Base-by-base conservation (phyloP, 192 early-diverging fungal genomes). In the Oehlia diaphana region DNA sequence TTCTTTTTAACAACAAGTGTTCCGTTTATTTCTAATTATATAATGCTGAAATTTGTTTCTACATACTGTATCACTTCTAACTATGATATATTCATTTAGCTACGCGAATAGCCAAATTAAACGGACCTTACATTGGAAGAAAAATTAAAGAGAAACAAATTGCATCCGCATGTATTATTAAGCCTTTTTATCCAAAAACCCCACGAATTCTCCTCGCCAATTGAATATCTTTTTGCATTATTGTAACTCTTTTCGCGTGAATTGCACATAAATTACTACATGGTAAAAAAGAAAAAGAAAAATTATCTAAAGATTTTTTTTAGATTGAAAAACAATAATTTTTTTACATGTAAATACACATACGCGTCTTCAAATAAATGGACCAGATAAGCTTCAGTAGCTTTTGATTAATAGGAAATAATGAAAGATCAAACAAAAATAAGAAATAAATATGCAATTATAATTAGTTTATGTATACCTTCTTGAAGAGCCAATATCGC, bases 201-300 rank as follows among this genome's bases (percentile, higher is more conserved):
- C 96, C 95, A 79, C 96, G 89, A 79, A 97, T 95, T 35, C 96
- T 89, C 63, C 95, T 84, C 9, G 96, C 96, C 39, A 97, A 87
- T 80, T 96, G 94, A 63, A 97, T 96, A 81, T 97, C 96, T 68
- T 92, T 90, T 73, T 94, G 92, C 96, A 96, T 96, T 47, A 97
- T 88, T 6, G 96, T 97, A 10, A 97, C 95, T 9, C 96, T 87
- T 82, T 96, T 96, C 21, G 95, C 96, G 76, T 97, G 96, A 73
- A 97, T 93, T 0, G 96, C 96, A 73, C 94, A 96, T 31, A 97
- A 85, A 81, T 97, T 97, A 26, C 92, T 93, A 42, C 7, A 72
- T 7, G 75, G 13, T 42, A 26, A 2, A 37, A 37, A 37, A 35
- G 35, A 35, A 37, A 37, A 65, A 4, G 63, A 39, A 16, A 14